phyloP scores from a whole-genome alignment of 148 eudicot species.

The Fagopyrum esculentum region DNA sequence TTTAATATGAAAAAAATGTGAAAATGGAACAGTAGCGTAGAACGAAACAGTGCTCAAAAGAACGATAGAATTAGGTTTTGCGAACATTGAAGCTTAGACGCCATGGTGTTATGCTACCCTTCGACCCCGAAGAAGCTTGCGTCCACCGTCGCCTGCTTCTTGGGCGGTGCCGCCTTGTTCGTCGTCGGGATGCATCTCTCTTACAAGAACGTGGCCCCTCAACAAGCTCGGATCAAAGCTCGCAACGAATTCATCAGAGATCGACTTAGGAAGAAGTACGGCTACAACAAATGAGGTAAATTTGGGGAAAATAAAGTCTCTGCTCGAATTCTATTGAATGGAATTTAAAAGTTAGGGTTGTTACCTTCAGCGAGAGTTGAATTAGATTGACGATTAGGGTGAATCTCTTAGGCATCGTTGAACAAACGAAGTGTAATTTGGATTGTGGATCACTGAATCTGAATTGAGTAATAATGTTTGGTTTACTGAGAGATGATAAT shows the following conservation, averaged over 20 bases:
- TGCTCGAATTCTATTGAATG: neutral
- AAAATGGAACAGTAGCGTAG: neutral
- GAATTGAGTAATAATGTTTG: neutral
- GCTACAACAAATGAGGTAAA: slow-evolving; percentile 20
- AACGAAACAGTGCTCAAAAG: neutral
- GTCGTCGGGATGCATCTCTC: slow-evolving; percentile 60
- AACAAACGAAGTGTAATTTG: neutral
- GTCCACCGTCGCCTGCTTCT: slow-evolving; percentile 41
- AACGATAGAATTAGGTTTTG: neutral
- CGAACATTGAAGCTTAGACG: neutral
- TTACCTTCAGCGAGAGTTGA: neutral
- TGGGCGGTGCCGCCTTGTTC: slow-evolving; percentile 54
- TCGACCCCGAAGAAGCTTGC: slow-evolving; percentile 66
- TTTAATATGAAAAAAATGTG: neutral
- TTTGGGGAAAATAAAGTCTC: neutral
- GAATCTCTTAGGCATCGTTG: neutral
- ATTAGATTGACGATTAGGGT: neutral
- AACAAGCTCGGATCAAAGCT: slow-evolving; percentile 82
- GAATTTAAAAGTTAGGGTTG: neutral
- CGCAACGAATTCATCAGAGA: slow-evolving; percentile 65
- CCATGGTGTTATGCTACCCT: slow-evolving; percentile 66
- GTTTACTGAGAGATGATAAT: neutral
- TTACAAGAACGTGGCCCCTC: slow-evolving; percentile 72
- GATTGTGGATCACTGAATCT: neutral
- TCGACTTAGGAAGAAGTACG: slow-evolving; percentile 49